Evolutionary conservation across 345 rosid genomes (phyloP), one percentile per base, ranked within the genome.

Genomic region (Erodium maritimum): DNA sequence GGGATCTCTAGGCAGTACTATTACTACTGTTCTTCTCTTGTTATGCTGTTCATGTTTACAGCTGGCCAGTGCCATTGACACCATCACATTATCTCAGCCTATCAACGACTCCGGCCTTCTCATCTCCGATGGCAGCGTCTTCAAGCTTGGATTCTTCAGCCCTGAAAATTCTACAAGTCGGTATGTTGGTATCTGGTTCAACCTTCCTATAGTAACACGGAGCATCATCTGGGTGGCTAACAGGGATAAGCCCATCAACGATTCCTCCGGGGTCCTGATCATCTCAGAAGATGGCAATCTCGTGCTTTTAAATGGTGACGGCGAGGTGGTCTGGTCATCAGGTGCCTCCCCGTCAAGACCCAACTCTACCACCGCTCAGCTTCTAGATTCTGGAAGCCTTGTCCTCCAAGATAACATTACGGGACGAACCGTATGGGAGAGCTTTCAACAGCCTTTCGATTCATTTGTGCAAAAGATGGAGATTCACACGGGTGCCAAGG

Each of bases 91-190:
- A n/a, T 29, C 70, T 2, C 64, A 65, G 61, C 69, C 53, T 37
- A 61, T 78, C 64, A 70, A 59, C 55, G 81, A 81, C 20, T 60
- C 82, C 23, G 69, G 67, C 48, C 52, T 63, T 57, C 74, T 76
- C 22, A 62, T 58, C 51, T 77, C 77, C 61, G 66, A 60, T 50
- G 57, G 5, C n/a, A 67, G 74, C 0, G 4, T 58, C 37, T 79
- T 75, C 73, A 68, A 68, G 60, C 57, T 84, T 23, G 90, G 90
- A 24, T 81, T 84, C 77, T 84, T 84, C 65, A 79, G 73, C 63
- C 86, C 79, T 10, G 65, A 25, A 4, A 73, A 63, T 63, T 72
- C 82, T 23, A 65, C 65, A 11, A 10, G 65, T 63, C 64, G 77
- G 22, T 84, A 77, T 18, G 83, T 67, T 17, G 91, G 87, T 51